Conservation (phyloP, 177 flowering plant species). For the Tripterygium wilfordii region DNA sequence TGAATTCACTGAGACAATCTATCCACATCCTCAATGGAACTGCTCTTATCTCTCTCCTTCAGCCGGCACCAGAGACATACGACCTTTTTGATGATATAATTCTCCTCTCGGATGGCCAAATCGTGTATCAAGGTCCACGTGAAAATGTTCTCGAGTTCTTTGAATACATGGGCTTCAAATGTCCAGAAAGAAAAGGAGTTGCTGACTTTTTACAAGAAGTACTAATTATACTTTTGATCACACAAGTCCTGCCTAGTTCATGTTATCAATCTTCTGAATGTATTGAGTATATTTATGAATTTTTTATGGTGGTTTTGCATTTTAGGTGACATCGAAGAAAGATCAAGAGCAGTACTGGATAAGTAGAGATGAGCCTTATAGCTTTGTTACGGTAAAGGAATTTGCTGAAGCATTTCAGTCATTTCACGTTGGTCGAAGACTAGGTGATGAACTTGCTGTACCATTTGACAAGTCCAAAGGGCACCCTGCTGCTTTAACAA, state of each 20-base stretch:
- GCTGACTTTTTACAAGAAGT: conserved; percentile 78
- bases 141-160: conserved; percentile 65
- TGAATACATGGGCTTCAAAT: conserved; percentile 56
- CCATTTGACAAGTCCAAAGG: conserved; percentile 53
- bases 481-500: conserved; percentile 57
- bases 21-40: conserved; percentile 61
- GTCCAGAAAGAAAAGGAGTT: conserved; percentile 69
- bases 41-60: conserved; percentile 63
- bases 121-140: conserved; percentile 67
- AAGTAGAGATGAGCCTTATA: conserved; percentile 34
- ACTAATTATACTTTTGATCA: too few species aligned
- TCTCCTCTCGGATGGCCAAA: conserved; percentile 57
- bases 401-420: conserved; percentile 51
- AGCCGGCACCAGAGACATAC: conserved; percentile 74
- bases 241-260: not conserved
- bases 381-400: conserved; percentile 35
- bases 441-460: conserved; percentile 38
- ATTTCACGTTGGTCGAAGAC: conserved; percentile 43
- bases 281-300: not conserved
- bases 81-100: conserved; percentile 64
- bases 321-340: conserved; percentile 63
- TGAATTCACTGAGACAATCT: conserved; percentile 45
- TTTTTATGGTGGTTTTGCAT: not conserved
- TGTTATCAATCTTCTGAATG: not conserved
- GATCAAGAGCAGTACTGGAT: conserved; percentile 70